These are phyloP conservation scores for Ophiocytium majus DNA, from an alignment of 352 stramenopile species.

Conservation along the genomic window DNA sequence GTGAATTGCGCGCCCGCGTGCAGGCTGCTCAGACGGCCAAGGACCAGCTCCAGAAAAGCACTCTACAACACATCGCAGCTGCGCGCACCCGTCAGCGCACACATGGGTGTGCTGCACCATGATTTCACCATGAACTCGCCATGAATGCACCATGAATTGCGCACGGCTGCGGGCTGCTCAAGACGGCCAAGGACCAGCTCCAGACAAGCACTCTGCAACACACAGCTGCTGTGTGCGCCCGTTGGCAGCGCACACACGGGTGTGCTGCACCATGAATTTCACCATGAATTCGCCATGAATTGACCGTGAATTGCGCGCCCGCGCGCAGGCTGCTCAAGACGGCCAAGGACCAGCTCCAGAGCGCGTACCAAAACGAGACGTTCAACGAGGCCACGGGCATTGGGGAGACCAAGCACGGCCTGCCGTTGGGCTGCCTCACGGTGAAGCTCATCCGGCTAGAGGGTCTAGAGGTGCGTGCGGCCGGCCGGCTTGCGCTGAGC, in stretches of 20 bases:
- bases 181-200: conserved; percentile 43
- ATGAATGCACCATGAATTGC: background rate
- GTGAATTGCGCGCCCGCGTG: background rate
- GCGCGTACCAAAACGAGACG: conserved; percentile 34
- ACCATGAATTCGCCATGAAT: too few relatives aligned
- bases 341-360: conserved; percentile 39
- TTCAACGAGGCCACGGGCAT: conserved; percentile 44
- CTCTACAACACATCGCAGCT: too few relatives aligned
- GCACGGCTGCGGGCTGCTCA: too few relatives aligned
- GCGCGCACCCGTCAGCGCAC: too few relatives aligned
- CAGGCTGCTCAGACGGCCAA: conserved; percentile 34
- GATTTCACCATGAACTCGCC: too few relatives aligned
- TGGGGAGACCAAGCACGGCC: conserved; percentile 45
- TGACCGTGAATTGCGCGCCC: background rate
- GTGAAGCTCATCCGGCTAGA: conserved; percentile 47
- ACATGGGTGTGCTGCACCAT: too few relatives aligned
- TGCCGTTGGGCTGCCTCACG: conserved; percentile 30
- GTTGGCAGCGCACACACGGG: too few relatives aligned
- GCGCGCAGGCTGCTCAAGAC: conserved; percentile 31
- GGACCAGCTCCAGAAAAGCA: conserved; percentile 40
- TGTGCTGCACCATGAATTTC: too few relatives aligned
- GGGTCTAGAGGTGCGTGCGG: conserved; percentile 25
- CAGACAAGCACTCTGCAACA: too few relatives aligned
- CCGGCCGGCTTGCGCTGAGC: too few relatives aligned
- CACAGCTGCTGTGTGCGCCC: too few relatives aligned